Percentiles rank a stretch among this genome's conserved stretches.
phyloP scores from a whole-genome alignment of 176 grass and related monocot species.

The Triticum timopheevii region DNA sequence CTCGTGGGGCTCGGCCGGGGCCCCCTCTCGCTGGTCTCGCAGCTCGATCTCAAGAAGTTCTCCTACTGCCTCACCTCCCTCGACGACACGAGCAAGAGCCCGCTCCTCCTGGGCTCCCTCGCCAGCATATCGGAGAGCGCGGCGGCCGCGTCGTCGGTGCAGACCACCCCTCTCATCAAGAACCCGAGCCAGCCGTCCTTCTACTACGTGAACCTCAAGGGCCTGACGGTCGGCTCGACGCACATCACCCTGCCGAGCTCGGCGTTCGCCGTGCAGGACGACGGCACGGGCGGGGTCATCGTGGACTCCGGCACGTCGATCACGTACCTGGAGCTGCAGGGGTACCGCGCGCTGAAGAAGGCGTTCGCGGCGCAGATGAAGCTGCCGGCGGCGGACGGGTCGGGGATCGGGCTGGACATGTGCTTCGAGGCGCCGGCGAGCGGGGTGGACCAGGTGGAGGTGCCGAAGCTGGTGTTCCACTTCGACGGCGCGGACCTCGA shows the following conservation, averaged over 20 bases:
- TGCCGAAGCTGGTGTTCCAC: conserved; percentile 79
- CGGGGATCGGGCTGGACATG: conserved; percentile 52
- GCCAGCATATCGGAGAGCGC: conserved; percentile 30
- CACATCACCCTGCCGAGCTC: conserved; percentile 38
- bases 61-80: conserved; percentile 92
- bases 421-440: conserved; percentile 47
- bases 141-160: conserved; percentile 16
- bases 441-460: conserved; percentile 35
- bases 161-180: conserved; percentile 64
- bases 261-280: conserved; percentile 46
- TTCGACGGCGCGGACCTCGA: conserved; percentile 66
- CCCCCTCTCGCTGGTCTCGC: conserved; percentile 52
- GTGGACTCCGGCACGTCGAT: conserved; percentile 86
- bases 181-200: conserved; percentile 62
- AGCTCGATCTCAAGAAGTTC: conserved; percentile 65
- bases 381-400: conserved; percentile 46
- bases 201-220: conserved; percentile 62
- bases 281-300: conserved; percentile 60
- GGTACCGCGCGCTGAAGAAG: conserved; percentile 41
- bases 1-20: conserved; percentile 70
- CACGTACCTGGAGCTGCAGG: conserved; percentile 56
- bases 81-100: conserved; percentile 51
- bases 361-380: conserved; percentile 57
- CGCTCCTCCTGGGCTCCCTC: conserved; percentile 47
- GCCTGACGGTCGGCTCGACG: conserved; percentile 49